Evolutionary conservation across 2,329 filamentous ascomycete genomes (phyloP), one percentile per base, ranked within the genome.

Genomic region (Cercospora zeae-maydis): DNA sequence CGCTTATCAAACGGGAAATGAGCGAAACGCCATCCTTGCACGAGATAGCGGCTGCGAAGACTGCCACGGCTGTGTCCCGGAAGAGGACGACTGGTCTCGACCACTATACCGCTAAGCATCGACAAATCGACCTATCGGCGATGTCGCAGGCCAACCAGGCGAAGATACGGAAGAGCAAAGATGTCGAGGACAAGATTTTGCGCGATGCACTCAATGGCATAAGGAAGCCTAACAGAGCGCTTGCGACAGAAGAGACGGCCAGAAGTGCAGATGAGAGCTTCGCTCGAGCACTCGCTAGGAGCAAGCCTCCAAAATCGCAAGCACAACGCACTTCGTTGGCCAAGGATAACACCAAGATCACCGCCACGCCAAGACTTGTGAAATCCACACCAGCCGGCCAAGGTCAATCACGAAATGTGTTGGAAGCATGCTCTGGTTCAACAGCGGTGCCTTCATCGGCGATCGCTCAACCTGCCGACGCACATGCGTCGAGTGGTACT

Each of bases 221-320:
- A 45, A 88, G 89, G 73, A 91, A 88, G 75, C 91, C 91, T 0
- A 92, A 93, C 70, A 84, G 91, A 51, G 83, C 85, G 21, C 80
- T 89, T 42, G 88, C 88, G 11, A 86, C 86, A 33, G 87, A 86
- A 69, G 83, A 86, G 37, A 81, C 90, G 61, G 85, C 84, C 3
- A 88, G 91, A 67, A 87, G 85, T 27, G 83, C 85, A 4, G 88
- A 92, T 73, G 83, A 83, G 69, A 84, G 87, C 49, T 74, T 75
- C 59, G 73, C 69, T 3, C 70, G 73, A 60, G 72, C 69, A 9
- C 71, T 70, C 19, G 69, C 69, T 11, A 70, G 69, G 55, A 49
- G 59, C 21, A 64, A 59, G 39, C 59, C 51, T 13, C 34, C 39
- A 47, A 47, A 60, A 69, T 33, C 62, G 72, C 62, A 59, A 66